A percentile compares a stretch with the other conserved stretches of the same genome.
These are phyloP conservation scores for Pugionium cornutum DNA, from an alignment of 345 rosid genomes.

Conservation along the genomic window DNA sequence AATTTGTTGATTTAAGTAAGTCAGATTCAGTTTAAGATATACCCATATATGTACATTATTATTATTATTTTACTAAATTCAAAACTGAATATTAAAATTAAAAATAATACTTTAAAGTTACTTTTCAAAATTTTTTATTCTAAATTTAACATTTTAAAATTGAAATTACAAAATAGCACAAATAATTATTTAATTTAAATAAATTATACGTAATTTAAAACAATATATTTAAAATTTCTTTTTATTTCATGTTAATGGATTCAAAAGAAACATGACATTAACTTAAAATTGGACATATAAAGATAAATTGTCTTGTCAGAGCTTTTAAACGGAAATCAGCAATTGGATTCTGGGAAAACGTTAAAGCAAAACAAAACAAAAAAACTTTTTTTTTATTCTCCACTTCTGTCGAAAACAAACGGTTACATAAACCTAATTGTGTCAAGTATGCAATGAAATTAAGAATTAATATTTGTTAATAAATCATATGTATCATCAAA, in stretches of 20 bases:
- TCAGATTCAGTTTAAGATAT: too few relatives aligned
- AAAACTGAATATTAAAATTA: too few relatives aligned
- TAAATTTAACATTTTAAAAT: too few relatives aligned
- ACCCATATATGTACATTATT: too few relatives aligned
- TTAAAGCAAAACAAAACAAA: not conserved
- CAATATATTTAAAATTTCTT: not conserved
- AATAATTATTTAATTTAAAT: too few relatives aligned
- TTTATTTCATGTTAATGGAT: not conserved
- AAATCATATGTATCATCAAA: slow-evolving; percentile 8
- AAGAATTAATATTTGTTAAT: too few relatives aligned
- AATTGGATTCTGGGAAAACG: slow-evolving; percentile 8
- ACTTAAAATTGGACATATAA: not conserved
- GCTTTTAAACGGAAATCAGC: not conserved
- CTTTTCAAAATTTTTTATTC: too few relatives aligned
- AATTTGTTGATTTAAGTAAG: too few relatives aligned
- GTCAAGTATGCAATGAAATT: slow-evolving; percentile 4
- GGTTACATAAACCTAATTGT: slow-evolving; percentile 20
- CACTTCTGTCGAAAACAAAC: slow-evolving; percentile 21
- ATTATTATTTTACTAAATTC: too few relatives aligned
- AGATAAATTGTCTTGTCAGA: too few relatives aligned
- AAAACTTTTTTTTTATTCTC: not conserved
- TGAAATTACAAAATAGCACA: too few relatives aligned
- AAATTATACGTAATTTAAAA: not conserved
- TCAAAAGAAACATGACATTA: slow-evolving; percentile 1
- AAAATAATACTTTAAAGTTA: too few relatives aligned